Evolutionary conservation across 768 basidiomycete species (phyloP).

Genomic region (Phylloporus rhodoxanthus): DNA sequence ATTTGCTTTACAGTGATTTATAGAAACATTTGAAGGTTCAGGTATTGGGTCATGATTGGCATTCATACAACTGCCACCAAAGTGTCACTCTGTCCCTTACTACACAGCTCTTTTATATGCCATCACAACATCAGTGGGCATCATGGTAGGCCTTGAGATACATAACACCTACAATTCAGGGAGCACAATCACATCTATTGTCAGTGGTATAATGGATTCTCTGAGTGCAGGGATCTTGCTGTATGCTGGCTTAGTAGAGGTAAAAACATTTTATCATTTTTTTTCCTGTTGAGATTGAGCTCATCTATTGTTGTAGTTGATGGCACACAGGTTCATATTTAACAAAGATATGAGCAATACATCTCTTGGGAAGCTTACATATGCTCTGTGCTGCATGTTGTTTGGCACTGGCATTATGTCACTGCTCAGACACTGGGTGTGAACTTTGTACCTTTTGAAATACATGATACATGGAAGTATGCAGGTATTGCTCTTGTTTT

Average conservation of each 20-base stretch:
- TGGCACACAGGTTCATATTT: constrained; percentile 94
- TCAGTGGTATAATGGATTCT: constrained; percentile 81
- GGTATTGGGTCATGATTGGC: constrained; percentile 90
- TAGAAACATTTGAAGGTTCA: constrained; percentile 92
- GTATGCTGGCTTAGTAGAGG: constrained; percentile 85
- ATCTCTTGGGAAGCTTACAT: constrained; percentile 58
- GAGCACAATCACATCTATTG: constrained; percentile 68
- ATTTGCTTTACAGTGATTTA: not conserved
- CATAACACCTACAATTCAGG: constrained; percentile 76
- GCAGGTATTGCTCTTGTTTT: too few species aligned
- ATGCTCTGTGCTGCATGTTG: constrained; percentile 73
- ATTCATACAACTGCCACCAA: constrained; percentile 53
- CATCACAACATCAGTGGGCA: constrained; percentile 79
- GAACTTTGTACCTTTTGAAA: not conserved
- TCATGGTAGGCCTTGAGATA: constrained; percentile 77
- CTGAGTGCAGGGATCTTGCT: constrained; percentile 83
- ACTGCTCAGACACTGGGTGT: constrained; percentile 86
- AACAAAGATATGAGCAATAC: constrained; percentile 79
- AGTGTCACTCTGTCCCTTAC: constrained; percentile 53
- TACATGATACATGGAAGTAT: too few species aligned
- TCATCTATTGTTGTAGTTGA: constrained; percentile 43
- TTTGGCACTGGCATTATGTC: constrained; percentile 87
- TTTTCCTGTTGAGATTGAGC: not conserved
- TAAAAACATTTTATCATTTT: constrained; percentile 17
- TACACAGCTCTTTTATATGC: constrained; percentile 62